Evolutionary conservation across 2,329 filamentous ascomycete species (phyloP), one percentile per base, ranked within the genome.

Genomic region (Neofusicoccum sp.): DNA sequence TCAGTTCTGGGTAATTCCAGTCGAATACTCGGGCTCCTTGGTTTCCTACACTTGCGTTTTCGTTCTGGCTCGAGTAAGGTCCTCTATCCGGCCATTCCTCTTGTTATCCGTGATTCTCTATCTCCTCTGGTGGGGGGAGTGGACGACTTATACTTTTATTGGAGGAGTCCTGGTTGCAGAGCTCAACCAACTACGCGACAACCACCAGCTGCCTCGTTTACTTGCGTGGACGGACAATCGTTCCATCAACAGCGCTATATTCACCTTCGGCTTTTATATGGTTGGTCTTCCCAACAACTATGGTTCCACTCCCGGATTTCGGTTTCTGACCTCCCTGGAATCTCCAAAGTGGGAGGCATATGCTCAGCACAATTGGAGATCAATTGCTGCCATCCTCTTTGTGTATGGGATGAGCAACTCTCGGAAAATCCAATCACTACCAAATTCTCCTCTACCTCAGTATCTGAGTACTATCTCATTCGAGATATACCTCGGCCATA

Each of bases 321-420:
- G 22, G 22, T 22, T 22, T 22, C 22, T 22, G 22, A 22, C 22
- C 22, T 22, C 22, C 22, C 22, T 22, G 22, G 22, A 22, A 22
- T 22, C 22, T 22, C 22, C 22, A 22, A 22, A 22, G 22, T 22
- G 22, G 22, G 22, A 22, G 22, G 22, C 22, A 22, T 22, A 22
- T 22, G 76, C 77, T 62, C 84, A 84, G 71, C 81, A 84, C 33
- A 87, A 83, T 74, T 87, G 83, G 80, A 84, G 87, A 67, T 79
- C 80, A 50, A 70, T 79, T 36, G 84, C 84, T 2, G 79, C 83
- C 2, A 73, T 83, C 37, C 65, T 65, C 12, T 6, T 44, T 22
- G 45, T 65, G 29, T 61, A 31, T 36, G 52, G 39, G 6, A 43
- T 34, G 22, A 60, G 29, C 49, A 12, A 29, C 41, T 43, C 39